Base-by-base conservation (phyloP, 345 rosid genomes). In the Bretschneidera sinensis region DNA sequence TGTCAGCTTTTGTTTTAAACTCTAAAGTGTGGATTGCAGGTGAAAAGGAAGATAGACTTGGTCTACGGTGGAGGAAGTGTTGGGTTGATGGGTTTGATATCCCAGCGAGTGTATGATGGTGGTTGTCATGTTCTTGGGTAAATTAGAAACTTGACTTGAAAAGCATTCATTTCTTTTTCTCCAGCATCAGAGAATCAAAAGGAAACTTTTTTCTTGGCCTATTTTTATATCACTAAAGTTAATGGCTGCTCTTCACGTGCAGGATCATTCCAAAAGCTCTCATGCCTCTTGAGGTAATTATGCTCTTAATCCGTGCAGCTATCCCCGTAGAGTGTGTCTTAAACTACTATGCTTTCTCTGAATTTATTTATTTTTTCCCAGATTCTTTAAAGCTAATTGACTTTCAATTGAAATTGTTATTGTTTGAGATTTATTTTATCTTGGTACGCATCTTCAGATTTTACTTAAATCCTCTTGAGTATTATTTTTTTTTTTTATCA, bases 11-110 rank as follows among this genome's bases (percentile, higher is more conserved):
- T 25, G 48, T 43, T 39, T 61, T n/a, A n/a, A 28, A 53, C 59
- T 59, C 49, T 33, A 57, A 48, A 39, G 52, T 60, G n/a, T 72
- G 59, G 51, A 57, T 59, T 73, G 52, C 78, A 92, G 95, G 96
- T 90, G 71, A 80, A 78, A 71, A 82, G 92, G 80, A 87, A 85
- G 81, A 87, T 85, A 51, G 88, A 89, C 56, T 74, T 92, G 80
- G 98, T 92, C 59, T 92, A 92, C 54, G 97, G 97, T 55, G 98
- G 98, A 61, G 98, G 97, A 69, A 89, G 97, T 76, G 81, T 90
- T 80, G 98, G 98, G 23, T 68, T 92, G 65, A 92, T 89, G 98
- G 98, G 98, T 71, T 71, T 90, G 78, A 83, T 94, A 52, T 87
- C 99, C 57, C 80, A 72, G 79, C 84, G 88, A 60, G 99, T 86